A percentile compares a stretch with the other conserved stretches of the same genome.
Evolutionary conservation across 345 rosid genomes (phyloP).

Genomic region (Brassica carinata): DNA sequence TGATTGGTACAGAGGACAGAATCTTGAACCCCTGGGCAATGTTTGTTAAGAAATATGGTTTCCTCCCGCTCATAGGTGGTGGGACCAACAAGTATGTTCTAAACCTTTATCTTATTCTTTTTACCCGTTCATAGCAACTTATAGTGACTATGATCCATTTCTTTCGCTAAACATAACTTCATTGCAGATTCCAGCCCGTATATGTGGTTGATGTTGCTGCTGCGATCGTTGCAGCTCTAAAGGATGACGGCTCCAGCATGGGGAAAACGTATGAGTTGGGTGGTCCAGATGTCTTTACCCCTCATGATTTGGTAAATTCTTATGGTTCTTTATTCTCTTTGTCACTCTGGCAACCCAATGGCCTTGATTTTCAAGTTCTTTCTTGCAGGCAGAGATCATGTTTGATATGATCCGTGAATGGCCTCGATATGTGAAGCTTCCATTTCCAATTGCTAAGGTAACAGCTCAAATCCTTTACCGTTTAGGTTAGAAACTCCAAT

Average conservation of each 20-base stretch:
- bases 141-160: conserved; percentile 6
- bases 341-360: conserved; percentile 18
- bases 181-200: conserved; percentile 90
- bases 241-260: conserved; percentile 93
- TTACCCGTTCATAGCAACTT: conserved; percentile 5
- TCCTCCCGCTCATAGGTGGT: conserved; percentile 86
- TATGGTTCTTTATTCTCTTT: conserved; percentile 17
- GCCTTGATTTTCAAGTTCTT: conserved; percentile 33
- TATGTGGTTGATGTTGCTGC: conserved; percentile 96
- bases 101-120: conserved; percentile 10
- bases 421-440: conserved; percentile 89
- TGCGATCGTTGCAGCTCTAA: conserved; percentile 82
- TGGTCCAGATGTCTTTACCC: conserved; percentile 83
- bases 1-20: conserved; percentile 95
- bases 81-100: conserved; percentile 77
- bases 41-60: conserved; percentile 74
- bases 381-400: conserved; percentile 90
- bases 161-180: conserved; percentile 30
- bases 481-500: conserved; percentile 5
- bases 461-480: conserved; percentile 15
- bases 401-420: conserved; percentile 83
- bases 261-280: conserved; percentile 95
- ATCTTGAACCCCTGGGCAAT: conserved; percentile 82
- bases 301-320: conserved; percentile 75
- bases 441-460: conserved; percentile 94